Percentiles rank a stretch among this genome's conserved stretches.
These are phyloP conservation scores for Fusarium begoniae DNA, from an alignment of 2,329 filamentous ascomycete genomes.

Conservation along the genomic window DNA sequence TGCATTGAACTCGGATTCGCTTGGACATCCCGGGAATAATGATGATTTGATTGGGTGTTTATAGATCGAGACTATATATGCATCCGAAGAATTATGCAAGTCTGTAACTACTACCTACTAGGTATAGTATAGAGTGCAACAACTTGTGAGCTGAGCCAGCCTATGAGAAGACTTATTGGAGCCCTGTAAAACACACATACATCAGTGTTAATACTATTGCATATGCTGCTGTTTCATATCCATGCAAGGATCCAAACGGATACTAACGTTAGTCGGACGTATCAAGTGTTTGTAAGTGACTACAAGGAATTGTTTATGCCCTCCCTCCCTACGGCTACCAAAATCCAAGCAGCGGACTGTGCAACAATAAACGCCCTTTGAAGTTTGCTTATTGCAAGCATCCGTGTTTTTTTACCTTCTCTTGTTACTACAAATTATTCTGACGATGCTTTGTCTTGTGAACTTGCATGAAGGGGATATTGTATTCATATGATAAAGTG, in stretches of 20 bases:
- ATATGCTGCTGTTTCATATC: not conserved
- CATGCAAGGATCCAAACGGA: not conserved
- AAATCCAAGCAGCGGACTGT: not conserved
- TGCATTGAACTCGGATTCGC: slow-evolving; percentile 11
- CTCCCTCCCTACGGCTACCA: not conserved
- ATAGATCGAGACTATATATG: not conserved
- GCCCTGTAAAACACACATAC: not conserved
- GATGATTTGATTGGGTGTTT: not conserved
- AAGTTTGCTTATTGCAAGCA: not conserved
- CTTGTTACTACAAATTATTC: not conserved
- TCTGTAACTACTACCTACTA: not conserved
- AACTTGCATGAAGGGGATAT: not conserved
- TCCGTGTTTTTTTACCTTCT: not conserved
- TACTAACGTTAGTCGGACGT: not conserved
- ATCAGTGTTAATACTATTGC: not conserved
- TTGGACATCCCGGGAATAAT: not conserved
- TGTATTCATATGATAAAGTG: too few species aligned
- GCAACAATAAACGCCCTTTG: not conserved
- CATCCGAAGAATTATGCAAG: not conserved
- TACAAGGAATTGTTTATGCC: not conserved
- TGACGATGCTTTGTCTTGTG: not conserved
- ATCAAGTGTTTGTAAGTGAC: not conserved
- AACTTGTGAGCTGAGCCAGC: not conserved
- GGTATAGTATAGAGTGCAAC: too few species aligned
- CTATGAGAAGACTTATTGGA: not conserved